A percentile compares a stretch with the other conserved stretches of the same genome.
These are phyloP conservation scores for Aspergillus neotritici DNA, from an alignment of 2,329 filamentous ascomycete species.

Conservation along the genomic window DNA sequence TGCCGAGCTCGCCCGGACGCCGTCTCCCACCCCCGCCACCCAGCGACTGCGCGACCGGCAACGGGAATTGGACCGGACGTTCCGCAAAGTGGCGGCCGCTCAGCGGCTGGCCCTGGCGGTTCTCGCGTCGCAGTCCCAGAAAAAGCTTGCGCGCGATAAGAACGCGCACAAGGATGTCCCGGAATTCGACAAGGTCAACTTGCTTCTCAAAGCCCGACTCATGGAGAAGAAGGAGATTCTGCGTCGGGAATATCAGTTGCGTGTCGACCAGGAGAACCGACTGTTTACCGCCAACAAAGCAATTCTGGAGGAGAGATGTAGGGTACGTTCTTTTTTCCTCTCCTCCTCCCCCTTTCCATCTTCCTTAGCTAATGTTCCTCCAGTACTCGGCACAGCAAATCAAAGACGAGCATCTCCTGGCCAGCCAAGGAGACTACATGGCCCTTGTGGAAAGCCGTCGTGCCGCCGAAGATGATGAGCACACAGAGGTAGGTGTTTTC, in stretches of 20 bases:
- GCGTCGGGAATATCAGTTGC: constrained; percentile 29
- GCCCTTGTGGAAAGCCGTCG: constrained; percentile 35
- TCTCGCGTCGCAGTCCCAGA: constrained; percentile 35
- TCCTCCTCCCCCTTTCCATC: neutral
- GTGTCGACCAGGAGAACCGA: constrained; percentile 26
- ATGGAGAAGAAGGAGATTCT: constrained; percentile 25
- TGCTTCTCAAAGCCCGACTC: constrained; percentile 25
- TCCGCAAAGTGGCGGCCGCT: constrained; percentile 37
- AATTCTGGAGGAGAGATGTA: constrained; percentile 29
- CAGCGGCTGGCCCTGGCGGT: constrained; percentile 38
- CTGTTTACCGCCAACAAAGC: constrained; percentile 28
- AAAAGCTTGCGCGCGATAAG: constrained; percentile 36
- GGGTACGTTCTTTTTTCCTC: too few species aligned
- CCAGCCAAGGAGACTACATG: constrained; percentile 38
- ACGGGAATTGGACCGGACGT: constrained; percentile 38
- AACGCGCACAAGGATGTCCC: constrained; percentile 36
- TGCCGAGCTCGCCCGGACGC: constrained; percentile 27
- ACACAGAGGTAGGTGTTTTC: constrained; percentile 30
- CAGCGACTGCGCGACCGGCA: constrained; percentile 38
- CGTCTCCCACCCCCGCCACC: constrained; percentile 32
- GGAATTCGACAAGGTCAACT: constrained; percentile 34
- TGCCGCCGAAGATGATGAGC: constrained; percentile 38
- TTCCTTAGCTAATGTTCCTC: constrained; percentile 1
- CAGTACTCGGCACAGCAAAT: constrained; percentile 21
- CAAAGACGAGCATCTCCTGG: constrained; percentile 35